Base-by-base conservation (phyloP, 176 grass and related monocot species). In the Rhipidocladum racemiflorum region DNA sequence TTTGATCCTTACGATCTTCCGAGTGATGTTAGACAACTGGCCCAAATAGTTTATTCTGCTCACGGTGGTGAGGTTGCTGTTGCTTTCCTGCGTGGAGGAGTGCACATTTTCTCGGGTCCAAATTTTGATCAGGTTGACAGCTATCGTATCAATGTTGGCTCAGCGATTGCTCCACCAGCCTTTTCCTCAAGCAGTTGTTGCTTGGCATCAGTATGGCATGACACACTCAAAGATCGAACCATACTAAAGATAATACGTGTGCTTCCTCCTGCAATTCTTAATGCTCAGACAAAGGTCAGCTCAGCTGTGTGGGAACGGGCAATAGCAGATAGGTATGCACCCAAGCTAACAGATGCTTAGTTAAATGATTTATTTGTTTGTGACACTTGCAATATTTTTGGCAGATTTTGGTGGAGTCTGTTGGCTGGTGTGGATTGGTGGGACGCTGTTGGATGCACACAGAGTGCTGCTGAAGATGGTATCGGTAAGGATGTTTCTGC, bases 391-490 rank as follows among this genome's bases (percentile, higher is more conserved):
- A 6, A 38, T 64, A 38, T 79, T 78, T 40, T n/a, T n/a, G 65
- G 68, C 76, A 99, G 96, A 85, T 99, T 99, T 91, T 99, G 96
- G 96, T 99, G 96, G 96, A 88, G 91, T 85, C 76, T 99, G 76
- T 83, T 95, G 83, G 91, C 91, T 81, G 96, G 91, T 74, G 92
- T 99, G 35, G 92, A 99, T 89, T 99, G 96, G 96, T 99, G 96
- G 96, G 96, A 98, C 56, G 92, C 96, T 55, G 92, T 99, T 12
- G 96, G 96, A 66, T 99, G 92, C 85, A 91, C 92, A 45, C 96
- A 99, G 85, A 99, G 96, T 86, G 96, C 96, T 77, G 92, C 92
- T 65, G 96, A 99, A 94, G 96, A 99, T 91, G 87, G 91, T 81
- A 91, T 99, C 39, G 92, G 96, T 99, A 90, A 82, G 87, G 61